Base-by-base conservation (phyloP, 495 filamentous ascomycete genomes). In the Aspergillus bridgeri region DNA sequence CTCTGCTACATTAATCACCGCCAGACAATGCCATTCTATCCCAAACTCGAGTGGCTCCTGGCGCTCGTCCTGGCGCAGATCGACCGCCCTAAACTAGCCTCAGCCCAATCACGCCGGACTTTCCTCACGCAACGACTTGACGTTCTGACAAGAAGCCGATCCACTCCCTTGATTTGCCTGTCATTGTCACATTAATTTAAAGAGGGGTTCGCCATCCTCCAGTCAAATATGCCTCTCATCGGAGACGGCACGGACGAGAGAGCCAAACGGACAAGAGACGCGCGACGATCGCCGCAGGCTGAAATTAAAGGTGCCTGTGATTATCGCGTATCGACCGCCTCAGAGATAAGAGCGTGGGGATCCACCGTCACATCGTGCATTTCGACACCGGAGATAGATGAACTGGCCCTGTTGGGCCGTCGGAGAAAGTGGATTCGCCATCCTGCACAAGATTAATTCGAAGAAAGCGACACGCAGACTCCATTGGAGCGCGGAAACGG, bases 341-440 rank as follows among this genome's bases (percentile, higher is more conserved):
- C 13, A 13, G 33, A 38, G 33, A 38, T 38, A 38, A 38, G 33
- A 38, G 33, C 17, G 33, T 38, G 33, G 33, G 33, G 33, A 11
- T 15, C 33, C 19, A 56, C 15, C 48, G 53, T 49, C 23, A 56
- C 53, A 56, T 56, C 53, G 45, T 48, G 53, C 43, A 11, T 43
- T 42, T 38, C 24, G 25, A 27, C 48, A 38, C 8, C 42, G 42
- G 18, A 54, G 21, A 45, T 27, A 54, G 20, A 54, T 19, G 7
- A 11, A 38, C 17, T 38, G 9, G 33, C 33, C 33, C 33, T 38
- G 33, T 8, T 38, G 11, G 11, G 2, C 33, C 33, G 33, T 15
- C 13, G 33, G 33, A 38, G 9, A 15, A n/a, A 11, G 33, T 38
- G 33, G 33, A 38, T 11, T 15, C 17, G 33, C n/a, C n/a, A 4